Conservation (phyloP, 306 rosid genomes). For the Sicyos baderoa region DNA sequence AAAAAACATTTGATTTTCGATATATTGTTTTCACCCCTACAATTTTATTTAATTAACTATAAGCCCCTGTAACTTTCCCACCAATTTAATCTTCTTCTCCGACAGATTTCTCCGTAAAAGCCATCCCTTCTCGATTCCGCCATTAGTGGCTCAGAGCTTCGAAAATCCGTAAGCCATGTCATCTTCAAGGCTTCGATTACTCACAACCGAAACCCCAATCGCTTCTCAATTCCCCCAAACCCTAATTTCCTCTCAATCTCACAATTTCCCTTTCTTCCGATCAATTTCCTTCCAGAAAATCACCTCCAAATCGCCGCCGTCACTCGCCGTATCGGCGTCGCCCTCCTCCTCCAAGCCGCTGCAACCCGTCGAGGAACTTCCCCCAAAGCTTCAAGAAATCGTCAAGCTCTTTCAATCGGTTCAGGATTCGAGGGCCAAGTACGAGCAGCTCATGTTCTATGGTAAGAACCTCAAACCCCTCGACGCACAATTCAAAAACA, state of each 20-base stretch:
- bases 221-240: neutral
- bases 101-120: too few relatives aligned
- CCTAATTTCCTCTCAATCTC: neutral
- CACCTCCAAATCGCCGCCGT: neutral
- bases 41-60: too few relatives aligned
- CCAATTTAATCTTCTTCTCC: neutral
- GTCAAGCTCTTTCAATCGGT: conserved; percentile 82
- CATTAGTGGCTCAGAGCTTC: neutral
- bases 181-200: neutral
- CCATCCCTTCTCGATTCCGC: neutral
- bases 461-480: conserved; percentile 82
- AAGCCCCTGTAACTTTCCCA: too few relatives aligned
- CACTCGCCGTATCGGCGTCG: neutral
- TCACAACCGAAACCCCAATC: neutral
- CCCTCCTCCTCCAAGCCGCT: conserved; percentile 34
- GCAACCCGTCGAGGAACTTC: conserved; percentile 79
- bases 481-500: conserved; percentile 49
- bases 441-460: conserved; percentile 82
- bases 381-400: conserved; percentile 87
- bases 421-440: conserved; percentile 64
- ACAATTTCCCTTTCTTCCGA: neutral
- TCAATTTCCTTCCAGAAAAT: neutral
- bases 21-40: too few relatives aligned
- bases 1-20: too few relatives aligned
- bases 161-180: neutral